Percentiles rank a stretch among this genome's conserved stretches.
Conservation (phyloP, 2,329 filamentous ascomycete genomes). For the Mariannaea sp. region DNA sequence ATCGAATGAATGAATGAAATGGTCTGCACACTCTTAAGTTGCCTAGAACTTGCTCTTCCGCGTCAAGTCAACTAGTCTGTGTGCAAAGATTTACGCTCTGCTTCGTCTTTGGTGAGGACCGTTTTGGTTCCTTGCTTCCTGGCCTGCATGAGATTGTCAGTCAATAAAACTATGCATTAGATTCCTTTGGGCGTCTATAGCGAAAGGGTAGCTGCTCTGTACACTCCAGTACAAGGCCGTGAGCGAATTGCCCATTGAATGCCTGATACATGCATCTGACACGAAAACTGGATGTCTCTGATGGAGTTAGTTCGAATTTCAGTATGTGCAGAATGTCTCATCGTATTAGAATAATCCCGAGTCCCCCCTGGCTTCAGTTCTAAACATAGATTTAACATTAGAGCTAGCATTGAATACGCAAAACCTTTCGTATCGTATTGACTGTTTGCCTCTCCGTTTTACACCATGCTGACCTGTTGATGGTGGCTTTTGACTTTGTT, state of each 20-base stretch:
- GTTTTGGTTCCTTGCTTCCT: slow-evolving; percentile 54
- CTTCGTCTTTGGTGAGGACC: slow-evolving; percentile 49
- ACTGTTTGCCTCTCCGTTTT: background rate
- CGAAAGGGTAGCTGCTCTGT: slow-evolving; percentile 44
- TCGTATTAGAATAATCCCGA: too few species aligned
- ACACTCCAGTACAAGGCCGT: slow-evolving; percentile 38
- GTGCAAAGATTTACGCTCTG: slow-evolving; percentile 77
- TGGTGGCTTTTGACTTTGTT: too few species aligned
- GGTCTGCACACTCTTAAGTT: slow-evolving; percentile 95
- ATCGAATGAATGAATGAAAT: slow-evolving; percentile 12
- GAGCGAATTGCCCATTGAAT: slow-evolving; percentile 36
- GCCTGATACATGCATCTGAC: slow-evolving; percentile 39
- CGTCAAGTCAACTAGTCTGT: slow-evolving; percentile 96
- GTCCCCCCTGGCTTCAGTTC: background rate
- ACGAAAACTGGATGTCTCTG: too few species aligned
- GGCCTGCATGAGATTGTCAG: slow-evolving; percentile 42
- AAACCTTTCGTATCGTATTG: background rate
- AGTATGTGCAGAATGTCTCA: too few species aligned
- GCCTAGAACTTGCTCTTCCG: slow-evolving; percentile 74
- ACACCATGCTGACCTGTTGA: too few species aligned
- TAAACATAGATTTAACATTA: background rate
- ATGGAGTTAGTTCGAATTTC: too few species aligned
- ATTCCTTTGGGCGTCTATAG: slow-evolving; percentile 38
- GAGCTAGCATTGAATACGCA: background rate
- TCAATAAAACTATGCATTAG: slow-evolving; percentile 30